Evolutionary conservation across 768 basidiomycete species (phyloP), one percentile per base, ranked within the genome.

Genomic region (Fistulinella prunicolor): DNA sequence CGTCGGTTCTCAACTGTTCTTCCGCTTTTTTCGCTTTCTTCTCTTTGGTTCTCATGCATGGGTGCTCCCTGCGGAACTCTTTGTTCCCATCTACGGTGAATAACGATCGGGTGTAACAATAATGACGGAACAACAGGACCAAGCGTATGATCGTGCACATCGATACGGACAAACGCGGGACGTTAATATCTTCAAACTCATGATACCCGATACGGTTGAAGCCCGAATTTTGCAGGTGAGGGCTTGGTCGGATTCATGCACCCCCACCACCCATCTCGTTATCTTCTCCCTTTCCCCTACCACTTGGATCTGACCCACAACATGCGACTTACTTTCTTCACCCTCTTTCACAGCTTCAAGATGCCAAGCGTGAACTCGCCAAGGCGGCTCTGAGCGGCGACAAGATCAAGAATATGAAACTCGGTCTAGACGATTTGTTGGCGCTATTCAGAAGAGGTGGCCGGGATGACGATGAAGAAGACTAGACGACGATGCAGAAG

Each of bases 61-160:
- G 20, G 20, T 26, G 5, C 1, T 42, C 23, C 14, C 14, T 23
- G 32, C 40, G 48, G 37, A 29, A 47, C 29, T 32, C 16, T 19
- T 34, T 22, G 14, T 32, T 13, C 5, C n/a, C 14, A 19, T 45
- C 35, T 12, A 21, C 20, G 37, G 16, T 41, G 44, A 20, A 46
- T 38, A 10, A 36, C 13, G 39, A 39, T 46, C 39, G 38, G 23
- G 3, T 21, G 16, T 22, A 26, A 24, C 30, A 29, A 35, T 20
- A 17, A 40, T 20, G 36, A 32, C 30, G 14, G 22, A 22, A 39
- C 17, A 38, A 58, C 60, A 88, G 79, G 92, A 95, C 53, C 94
- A 97, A 70, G 94, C 94, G 0, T 95, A 94, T 59, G 94, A 94
- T 63, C 83, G 92, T 42, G 84, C 88, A 6, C 92, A 94, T 74